Evolutionary conservation across 805 yeast genomes (phyloP).

Genomic region (Saccharomycopsis selenospora): DNA sequence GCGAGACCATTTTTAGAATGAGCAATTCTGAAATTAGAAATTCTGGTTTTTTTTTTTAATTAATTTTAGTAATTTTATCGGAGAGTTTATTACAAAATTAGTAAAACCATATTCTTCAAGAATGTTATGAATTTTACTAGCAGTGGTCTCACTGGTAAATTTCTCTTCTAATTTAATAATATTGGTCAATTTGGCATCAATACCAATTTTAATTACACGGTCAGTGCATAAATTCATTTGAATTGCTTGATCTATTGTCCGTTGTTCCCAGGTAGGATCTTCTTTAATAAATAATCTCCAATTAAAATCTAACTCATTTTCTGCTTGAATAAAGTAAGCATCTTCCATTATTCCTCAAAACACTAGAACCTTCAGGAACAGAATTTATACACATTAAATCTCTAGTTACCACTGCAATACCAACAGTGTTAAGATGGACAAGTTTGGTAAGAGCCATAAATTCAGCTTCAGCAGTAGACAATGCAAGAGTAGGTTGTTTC

Average conservation of each 20-base stretch:
- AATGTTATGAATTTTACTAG: slow-evolving; percentile 35
- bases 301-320: slow-evolving; percentile 64
- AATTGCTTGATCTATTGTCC: slow-evolving; percentile 53
- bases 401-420: slow-evolving; percentile 74
- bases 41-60: slow-evolving; percentile 69
- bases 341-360: slow-evolving; percentile 88
- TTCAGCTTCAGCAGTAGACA: slow-evolving; percentile 2
- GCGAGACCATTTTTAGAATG: slow-evolving; percentile 84
- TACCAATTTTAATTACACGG: slow-evolving; percentile 54
- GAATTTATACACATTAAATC: slow-evolving; percentile 36
- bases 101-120: slow-evolving; percentile 31
- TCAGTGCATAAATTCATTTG: slow-evolving; percentile 37
- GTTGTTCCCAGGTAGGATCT: slow-evolving; percentile 71
- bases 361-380: slow-evolving; percentile 55
- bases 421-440: too few species aligned
- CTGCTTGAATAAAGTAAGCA: slow-evolving; percentile 91
- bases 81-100: slow-evolving; percentile 57
- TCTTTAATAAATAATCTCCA: slow-evolving; percentile 71
- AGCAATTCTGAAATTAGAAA: slow-evolving; percentile 62
- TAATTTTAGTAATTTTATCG: slow-evolving; percentile 61
- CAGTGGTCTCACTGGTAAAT: slow-evolving; percentile 58
- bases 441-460: neutral
- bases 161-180: slow-evolving; percentile 44
- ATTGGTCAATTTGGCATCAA: slow-evolving; percentile 63
- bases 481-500: slow-evolving; percentile 1